phyloP scores from a whole-genome alignment of 805 yeast species.

The Suhomyces sp. region DNA sequence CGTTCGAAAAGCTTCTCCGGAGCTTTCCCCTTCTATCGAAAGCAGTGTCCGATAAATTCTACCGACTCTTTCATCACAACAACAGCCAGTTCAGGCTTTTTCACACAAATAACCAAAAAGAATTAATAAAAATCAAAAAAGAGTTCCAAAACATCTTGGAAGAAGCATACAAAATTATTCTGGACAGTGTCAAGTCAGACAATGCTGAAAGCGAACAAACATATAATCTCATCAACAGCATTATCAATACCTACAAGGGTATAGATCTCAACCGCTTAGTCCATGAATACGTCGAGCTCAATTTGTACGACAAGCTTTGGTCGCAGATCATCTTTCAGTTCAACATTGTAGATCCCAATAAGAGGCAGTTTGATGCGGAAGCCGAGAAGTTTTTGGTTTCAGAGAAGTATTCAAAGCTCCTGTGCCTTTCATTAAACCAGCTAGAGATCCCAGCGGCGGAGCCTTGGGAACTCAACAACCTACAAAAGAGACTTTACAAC shows the following conservation, averaged over 20 bases:
- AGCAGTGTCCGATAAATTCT: slow-evolving; percentile 38
- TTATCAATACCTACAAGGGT: slow-evolving; percentile 32
- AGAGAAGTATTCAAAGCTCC: slow-evolving; percentile 31
- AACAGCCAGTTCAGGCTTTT: slow-evolving; percentile 30
- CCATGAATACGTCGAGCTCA: slow-evolving; percentile 69
- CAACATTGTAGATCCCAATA: slow-evolving; percentile 22
- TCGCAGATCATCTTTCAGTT: slow-evolving; percentile 36
- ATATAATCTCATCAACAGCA: slow-evolving; percentile 27
- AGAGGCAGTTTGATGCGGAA: slow-evolving; percentile 18
- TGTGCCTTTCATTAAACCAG: slow-evolving; percentile 48
- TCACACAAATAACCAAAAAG: slow-evolving; percentile 28
- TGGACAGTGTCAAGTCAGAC: slow-evolving; percentile 36
- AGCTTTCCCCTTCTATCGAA: slow-evolving; percentile 39
- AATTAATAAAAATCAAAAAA: slow-evolving; percentile 20
- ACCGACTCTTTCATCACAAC: slow-evolving; percentile 40
- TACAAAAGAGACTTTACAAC: slow-evolving; percentile 39
- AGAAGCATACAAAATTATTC: slow-evolving; percentile 35
- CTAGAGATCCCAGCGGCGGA: slow-evolving; percentile 43
- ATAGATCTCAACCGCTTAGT: slow-evolving; percentile 52
- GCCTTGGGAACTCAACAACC: slow-evolving; percentile 38
- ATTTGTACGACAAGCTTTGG: slow-evolving; percentile 70
- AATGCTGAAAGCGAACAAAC: slow-evolving; percentile 35
- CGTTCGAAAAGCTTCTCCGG: slow-evolving; percentile 38
- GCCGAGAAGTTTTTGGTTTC: slow-evolving; percentile 27
- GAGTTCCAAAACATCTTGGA: slow-evolving; percentile 35